phyloP scores from a whole-genome alignment of 768 basidiomycete species.

The Tephrocybe sp. region DNA sequence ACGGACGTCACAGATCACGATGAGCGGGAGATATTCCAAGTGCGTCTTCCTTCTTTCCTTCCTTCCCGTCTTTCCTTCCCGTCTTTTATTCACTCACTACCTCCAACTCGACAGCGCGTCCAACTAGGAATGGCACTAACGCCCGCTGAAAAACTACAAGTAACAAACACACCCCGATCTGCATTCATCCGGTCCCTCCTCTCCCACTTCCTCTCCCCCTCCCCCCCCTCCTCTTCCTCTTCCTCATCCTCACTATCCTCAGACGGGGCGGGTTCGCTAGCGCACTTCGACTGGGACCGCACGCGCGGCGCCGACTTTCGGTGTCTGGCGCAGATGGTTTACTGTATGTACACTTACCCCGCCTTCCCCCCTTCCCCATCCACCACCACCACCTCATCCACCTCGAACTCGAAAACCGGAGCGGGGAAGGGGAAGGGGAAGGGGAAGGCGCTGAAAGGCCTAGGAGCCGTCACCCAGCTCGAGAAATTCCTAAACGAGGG shows the following conservation, averaged over 20 bases:
- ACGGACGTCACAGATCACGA: slow-evolving; percentile 51
- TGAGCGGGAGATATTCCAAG: slow-evolving; percentile 74
- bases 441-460: slow-evolving; percentile 55
- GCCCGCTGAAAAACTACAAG: slow-evolving; percentile 62
- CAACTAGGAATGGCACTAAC: slow-evolving; percentile 79
- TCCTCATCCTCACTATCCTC: slow-evolving; percentile 46
- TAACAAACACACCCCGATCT: slow-evolving; percentile 55
- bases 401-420: no score
- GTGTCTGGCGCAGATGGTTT: slow-evolving; percentile 53
- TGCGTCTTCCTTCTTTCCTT: no score
- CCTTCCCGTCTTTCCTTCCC: no score
- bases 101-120: slow-evolving; percentile 48
- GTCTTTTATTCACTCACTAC: not conserved
- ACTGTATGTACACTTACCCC: slow-evolving; percentile 44
- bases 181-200: slow-evolving; percentile 58
- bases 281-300: slow-evolving; percentile 47
- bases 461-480: slow-evolving; percentile 19
- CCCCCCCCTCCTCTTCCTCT: slow-evolving; percentile 41
- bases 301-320: slow-evolving; percentile 56
- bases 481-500: slow-evolving; percentile 19
- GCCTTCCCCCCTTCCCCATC: no score
- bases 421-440: no score
- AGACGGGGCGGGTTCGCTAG: slow-evolving; percentile 33
- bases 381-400: slow-evolving; percentile 31
- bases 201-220: slow-evolving; percentile 50